phyloP scores from a whole-genome alignment of 805 yeast species.

The Candida suzukii region DNA sequence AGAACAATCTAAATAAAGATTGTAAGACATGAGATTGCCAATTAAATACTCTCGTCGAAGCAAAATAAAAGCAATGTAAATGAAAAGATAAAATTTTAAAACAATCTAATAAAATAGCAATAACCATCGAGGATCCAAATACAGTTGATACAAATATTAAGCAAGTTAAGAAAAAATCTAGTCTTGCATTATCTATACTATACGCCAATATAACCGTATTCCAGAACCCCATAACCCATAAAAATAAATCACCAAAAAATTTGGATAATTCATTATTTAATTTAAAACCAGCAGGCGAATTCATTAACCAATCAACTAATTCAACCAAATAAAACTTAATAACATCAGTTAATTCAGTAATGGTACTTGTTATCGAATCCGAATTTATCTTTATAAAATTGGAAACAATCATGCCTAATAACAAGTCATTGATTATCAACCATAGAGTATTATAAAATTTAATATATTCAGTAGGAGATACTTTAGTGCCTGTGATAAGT shows the following conservation, averaged over 20 bases:
- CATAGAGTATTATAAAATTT: slow-evolving; percentile 81
- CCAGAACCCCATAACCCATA: slow-evolving; percentile 82
- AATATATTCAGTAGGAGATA: slow-evolving; percentile 51
- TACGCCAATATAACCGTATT: slow-evolving; percentile 4
- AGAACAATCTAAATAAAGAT: slow-evolving; percentile 75
- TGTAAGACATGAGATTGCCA: slow-evolving; percentile 63
- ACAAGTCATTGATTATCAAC: slow-evolving; percentile 77
- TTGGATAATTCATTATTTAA: slow-evolving; percentile 78
- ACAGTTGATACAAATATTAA: slow-evolving; percentile 12
- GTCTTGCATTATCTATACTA: slow-evolving; percentile 1
- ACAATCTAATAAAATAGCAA: slow-evolving; percentile 62
- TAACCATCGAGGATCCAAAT: slow-evolving; percentile 61
- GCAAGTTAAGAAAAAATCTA: slow-evolving; percentile 8
- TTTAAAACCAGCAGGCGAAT: slow-evolving; percentile 91
- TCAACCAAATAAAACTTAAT: slow-evolving; percentile 15
- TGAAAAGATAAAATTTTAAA: slow-evolving; percentile 61
- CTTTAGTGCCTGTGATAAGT: slow-evolving; percentile 31
- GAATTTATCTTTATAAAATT: slow-evolving; percentile 20
- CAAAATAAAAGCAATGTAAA: slow-evolving; percentile 66
- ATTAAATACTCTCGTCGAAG: slow-evolving; percentile 71
- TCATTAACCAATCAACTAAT: slow-evolving; percentile 67
- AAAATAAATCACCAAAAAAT: slow-evolving; percentile 78
- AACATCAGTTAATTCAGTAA: neutral
- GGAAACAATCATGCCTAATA: slow-evolving; percentile 62
- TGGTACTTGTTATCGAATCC: neutral